Conservation (phyloP, 2,329 filamentous ascomycete genomes). For the Ilyonectria sp. region DNA sequence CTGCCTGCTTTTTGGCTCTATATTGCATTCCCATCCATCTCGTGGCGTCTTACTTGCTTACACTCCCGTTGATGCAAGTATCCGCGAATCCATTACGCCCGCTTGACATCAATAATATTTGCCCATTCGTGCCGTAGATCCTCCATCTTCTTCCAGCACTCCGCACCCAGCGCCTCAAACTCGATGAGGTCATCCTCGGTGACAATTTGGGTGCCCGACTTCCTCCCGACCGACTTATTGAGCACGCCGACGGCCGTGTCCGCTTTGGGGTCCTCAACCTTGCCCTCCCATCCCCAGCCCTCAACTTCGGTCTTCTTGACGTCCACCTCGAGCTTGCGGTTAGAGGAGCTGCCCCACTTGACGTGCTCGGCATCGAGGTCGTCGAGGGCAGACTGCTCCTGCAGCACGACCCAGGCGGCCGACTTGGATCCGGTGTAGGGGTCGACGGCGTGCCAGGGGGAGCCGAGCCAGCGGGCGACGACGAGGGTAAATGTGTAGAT, state of each 20-base stretch:
- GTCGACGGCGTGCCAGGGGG: constrained; percentile 88
- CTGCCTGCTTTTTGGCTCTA: constrained; percentile 24
- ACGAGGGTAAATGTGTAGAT: constrained; percentile 79
- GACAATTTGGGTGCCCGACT: constrained; percentile 69
- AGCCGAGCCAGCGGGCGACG: constrained; percentile 83
- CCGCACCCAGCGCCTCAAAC: constrained; percentile 74
- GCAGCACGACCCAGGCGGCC: constrained; percentile 83
- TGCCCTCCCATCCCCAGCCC: constrained; percentile 84
- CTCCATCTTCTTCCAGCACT: constrained; percentile 82
- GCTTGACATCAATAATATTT: constrained; percentile 48
- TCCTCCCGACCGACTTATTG: constrained; percentile 70
- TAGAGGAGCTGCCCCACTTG: constrained; percentile 90
- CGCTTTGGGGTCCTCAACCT: constrained; percentile 62
- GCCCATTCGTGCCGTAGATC: constrained; percentile 78
- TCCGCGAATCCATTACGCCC: constrained; percentile 6
- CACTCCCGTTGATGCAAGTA: background rate
- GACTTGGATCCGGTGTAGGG: constrained; percentile 84
- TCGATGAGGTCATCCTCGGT: constrained; percentile 72
- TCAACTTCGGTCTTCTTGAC: constrained; percentile 87
- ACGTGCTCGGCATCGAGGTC: constrained; percentile 65
- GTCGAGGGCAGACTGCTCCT: constrained; percentile 74
- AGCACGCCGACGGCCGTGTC: constrained; percentile 64
- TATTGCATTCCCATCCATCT: background rate
- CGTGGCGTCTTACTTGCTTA: background rate
- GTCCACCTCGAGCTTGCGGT: constrained; percentile 69